A percentile compares a stretch with the other conserved stretches of the same genome.
These are phyloP conservation scores for Chaetomium fimeti DNA, from an alignment of 495 filamentous ascomycete species.

Conservation along the genomic window DNA sequence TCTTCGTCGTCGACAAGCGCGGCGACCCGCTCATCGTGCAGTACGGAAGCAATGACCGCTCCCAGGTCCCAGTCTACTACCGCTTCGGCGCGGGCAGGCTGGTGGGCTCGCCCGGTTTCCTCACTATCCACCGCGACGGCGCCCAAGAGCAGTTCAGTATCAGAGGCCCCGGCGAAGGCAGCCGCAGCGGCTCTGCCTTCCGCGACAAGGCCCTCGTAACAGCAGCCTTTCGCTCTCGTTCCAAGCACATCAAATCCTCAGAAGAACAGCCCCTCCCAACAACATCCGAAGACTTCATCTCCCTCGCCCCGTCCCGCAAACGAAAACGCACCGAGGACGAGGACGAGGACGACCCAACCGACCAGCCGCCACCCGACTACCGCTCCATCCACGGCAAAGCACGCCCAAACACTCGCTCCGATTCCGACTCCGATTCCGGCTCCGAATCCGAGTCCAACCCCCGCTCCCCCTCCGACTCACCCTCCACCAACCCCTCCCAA, in stretches of 20 bases:
- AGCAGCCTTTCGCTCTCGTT: constrained; percentile 27
- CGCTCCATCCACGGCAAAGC: constrained; percentile 68
- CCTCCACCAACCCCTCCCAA: constrained; percentile 27
- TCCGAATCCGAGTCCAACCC: constrained; percentile 23
- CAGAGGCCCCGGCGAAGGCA: constrained; percentile 26
- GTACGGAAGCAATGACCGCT: constrained; percentile 46
- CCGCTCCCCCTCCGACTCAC: constrained; percentile 4
- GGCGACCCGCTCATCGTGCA: constrained; percentile 47
- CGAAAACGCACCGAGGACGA: constrained; percentile 37
- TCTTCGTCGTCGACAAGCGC: constrained; percentile 43
- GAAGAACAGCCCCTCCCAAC: background rate
- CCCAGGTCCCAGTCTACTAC: constrained; percentile 42
- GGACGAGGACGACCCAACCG: constrained; percentile 20
- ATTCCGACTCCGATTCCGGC: constrained; percentile 52
- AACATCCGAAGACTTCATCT: constrained; percentile 40
- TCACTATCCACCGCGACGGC: constrained; percentile 40
- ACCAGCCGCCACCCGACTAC: constrained; percentile 53
- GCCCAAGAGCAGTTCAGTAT: constrained; percentile 41
- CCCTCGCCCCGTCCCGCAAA: constrained; percentile 40
- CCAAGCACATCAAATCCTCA: constrained; percentile 32
- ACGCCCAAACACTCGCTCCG: constrained; percentile 43
- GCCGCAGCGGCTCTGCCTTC: constrained; percentile 38
- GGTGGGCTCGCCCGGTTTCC: constrained; percentile 39
- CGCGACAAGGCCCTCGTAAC: constrained; percentile 41
- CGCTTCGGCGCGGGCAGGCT: constrained; percentile 43